Evolutionary conservation across 23 red algal genomes (phyloP).

Genomic region (Gracilariopsis chorda): DNA sequence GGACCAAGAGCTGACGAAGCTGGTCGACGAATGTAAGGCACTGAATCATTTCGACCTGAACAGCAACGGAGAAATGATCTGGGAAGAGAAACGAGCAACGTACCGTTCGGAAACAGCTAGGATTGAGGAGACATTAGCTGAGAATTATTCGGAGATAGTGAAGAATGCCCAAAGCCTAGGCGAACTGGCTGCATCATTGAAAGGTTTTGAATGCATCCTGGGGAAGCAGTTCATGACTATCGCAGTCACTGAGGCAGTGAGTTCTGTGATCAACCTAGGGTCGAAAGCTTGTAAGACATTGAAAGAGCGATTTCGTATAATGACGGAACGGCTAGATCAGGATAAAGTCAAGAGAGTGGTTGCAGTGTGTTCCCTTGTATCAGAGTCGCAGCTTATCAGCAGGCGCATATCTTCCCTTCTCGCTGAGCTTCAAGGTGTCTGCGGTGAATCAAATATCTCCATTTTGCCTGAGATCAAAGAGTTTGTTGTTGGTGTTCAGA

Average conservation of each 20-base stretch:
- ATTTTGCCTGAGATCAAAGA: slow-evolving; percentile 18
- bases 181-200: background rate
- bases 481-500: slow-evolving; percentile 19
- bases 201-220: slow-evolving; percentile 5
- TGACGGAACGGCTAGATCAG: slow-evolving; percentile 10
- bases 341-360: background rate
- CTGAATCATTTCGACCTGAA: slow-evolving; percentile 52
- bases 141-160: slow-evolving; percentile 3
- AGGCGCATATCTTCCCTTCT: background rate
- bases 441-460: background rate
- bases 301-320: slow-evolving; percentile 2
- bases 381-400: background rate
- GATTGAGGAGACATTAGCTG: slow-evolving; percentile 11
- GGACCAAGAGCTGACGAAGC: background rate
- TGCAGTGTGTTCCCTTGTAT: background rate
- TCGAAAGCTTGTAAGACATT: background rate
- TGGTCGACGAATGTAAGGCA: slow-evolving; percentile 29
- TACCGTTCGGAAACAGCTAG: background rate
- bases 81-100: slow-evolving; percentile 1
- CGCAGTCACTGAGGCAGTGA: background rate
- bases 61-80: slow-evolving; percentile 16
- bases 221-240: slow-evolving; percentile 48
- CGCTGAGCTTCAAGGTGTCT: background rate
- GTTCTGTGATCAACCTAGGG: slow-evolving; percentile 6
- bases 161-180: background rate